Evolutionary conservation across 2,329 filamentous ascomycete species (phyloP), one percentile per base, ranked within the genome.

Genomic region (Golovinomyces cichoracearum): DNA sequence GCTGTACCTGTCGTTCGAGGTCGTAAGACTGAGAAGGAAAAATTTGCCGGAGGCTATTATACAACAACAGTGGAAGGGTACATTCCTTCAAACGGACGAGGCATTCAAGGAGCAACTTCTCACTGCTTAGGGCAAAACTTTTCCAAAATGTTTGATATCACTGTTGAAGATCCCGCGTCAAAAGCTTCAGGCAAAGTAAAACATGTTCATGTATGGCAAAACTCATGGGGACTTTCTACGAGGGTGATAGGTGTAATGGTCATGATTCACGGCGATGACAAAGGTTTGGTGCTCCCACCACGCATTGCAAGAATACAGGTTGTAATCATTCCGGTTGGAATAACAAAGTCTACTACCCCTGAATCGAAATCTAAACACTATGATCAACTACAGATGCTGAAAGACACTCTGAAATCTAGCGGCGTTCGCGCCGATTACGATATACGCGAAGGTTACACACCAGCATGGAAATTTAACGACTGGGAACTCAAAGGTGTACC

Each of bases 101-200:
- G 90, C 63, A 95, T 98, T 52, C 90, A 98, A 67, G 90, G 86
- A 55, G 90, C 78, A 48, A 98, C 90, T 37, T 93, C 84, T 48
- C 90, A 98, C 68, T 63, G 63, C 58, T 72, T 98, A 7, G 90
- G 90, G 48, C 90, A 98, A 66, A 94, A 98, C 68, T 98, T 98
- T 67, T 86, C 80, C 63, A 94, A 92, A 67, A 98, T 98, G 86
- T 98, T 95, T 63, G 81, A 90, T 64, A 95, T 98, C 63, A 93
- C 81, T 0, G 84, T 98, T 26, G 88, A 98, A 64, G 86, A 98
- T 61, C 90, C 90, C 22, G 69, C 71, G 51, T 73, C 71, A 47
- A 77, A 78, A 60, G 68, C 71, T 44, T 77, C 73, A 45, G 76
- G 90, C 63, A 80, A 83, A 66, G 81, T 82, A 55, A 72, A 78